Evolutionary conservation across 1,139 yeast genomes (phyloP).

Genomic region (Geotrichum histeridarum): DNA sequence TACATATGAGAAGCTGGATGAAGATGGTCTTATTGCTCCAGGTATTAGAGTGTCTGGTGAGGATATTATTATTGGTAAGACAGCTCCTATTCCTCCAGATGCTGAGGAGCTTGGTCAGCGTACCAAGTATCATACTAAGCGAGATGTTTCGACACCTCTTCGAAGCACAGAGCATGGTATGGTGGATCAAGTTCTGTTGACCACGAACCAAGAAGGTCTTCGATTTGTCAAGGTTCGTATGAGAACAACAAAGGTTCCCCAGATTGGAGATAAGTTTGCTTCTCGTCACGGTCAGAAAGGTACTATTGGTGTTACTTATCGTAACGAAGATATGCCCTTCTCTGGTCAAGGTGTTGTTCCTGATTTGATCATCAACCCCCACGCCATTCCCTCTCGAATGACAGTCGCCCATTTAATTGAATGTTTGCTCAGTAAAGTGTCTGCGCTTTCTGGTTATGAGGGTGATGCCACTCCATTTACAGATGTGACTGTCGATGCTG

Average conservation of each 20-base stretch:
- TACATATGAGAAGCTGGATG: conserved; percentile 95
- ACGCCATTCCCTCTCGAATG: conserved; percentile 99
- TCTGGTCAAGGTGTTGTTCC: conserved; percentile 96
- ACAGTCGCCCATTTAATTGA: conserved; percentile 99
- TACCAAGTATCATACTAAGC: conserved; percentile 94
- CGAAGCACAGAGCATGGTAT: conserved; percentile 97
- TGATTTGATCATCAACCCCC: conserved; percentile 94
- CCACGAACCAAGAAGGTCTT: conserved; percentile 97
- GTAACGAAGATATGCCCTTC: conserved; percentile 99
- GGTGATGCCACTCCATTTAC: conserved; percentile 99
- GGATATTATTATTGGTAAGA: conserved; percentile 95
- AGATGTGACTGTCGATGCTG: conserved; percentile 95
- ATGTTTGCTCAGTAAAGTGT: conserved; percentile 91
- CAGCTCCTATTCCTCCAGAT: conserved; percentile 97
- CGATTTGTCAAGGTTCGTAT: conserved; percentile 96
- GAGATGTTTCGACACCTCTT: conserved; percentile 97
- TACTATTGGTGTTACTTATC: conserved; percentile 97
- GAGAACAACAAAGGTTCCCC: conserved; percentile 98
- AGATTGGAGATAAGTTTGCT: conserved; percentile 98
- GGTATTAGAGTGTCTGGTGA: conserved; percentile 99
- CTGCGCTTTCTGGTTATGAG: conserved; percentile 89
- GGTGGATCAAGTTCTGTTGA: conserved; percentile 92
- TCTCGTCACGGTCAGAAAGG: conserved; percentile 99
- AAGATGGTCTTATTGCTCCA: conserved; percentile 95
- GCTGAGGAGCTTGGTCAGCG: conserved; percentile 97